These are phyloP conservation scores for Barnettozyma botsteinii DNA, from an alignment of 805 yeast species.

Conservation along the genomic window DNA sequence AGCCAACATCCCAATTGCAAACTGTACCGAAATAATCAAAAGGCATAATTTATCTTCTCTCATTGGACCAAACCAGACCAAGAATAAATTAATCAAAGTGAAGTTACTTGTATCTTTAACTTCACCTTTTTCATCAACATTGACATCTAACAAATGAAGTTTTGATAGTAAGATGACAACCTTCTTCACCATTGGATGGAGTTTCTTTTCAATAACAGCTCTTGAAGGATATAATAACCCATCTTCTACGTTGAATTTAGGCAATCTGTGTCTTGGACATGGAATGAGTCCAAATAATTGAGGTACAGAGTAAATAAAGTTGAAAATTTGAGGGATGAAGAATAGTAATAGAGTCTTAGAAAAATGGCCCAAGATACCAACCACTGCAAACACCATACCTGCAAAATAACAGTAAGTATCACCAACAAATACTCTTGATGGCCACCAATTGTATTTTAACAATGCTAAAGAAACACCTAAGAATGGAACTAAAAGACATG, in stretches of 20 bases:
- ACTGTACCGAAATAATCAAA: constrained; percentile 55
- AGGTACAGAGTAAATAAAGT: constrained; percentile 87
- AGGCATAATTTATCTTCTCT: constrained; percentile 74
- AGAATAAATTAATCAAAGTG: constrained; percentile 77
- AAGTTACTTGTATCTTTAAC: constrained; percentile 42
- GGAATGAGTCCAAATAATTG: constrained; percentile 83
- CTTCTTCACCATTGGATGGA: constrained; percentile 28
- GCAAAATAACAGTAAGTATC: constrained; percentile 97
- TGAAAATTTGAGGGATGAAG: constrained; percentile 86
- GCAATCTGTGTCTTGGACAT: constrained; percentile 94
- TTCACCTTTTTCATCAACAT: constrained; percentile 29
- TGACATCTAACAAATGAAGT: constrained; percentile 42
- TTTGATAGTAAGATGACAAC: constrained; percentile 42
- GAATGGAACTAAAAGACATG: constrained; percentile 77
- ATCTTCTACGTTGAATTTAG: constrained; percentile 60
- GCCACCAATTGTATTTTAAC: constrained; percentile 79
- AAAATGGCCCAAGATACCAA: constrained; percentile 93
- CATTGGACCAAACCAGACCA: constrained; percentile 88
- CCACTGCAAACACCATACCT: constrained; percentile 98
- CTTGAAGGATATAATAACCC: constrained; percentile 73
- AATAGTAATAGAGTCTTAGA: constrained; percentile 85
- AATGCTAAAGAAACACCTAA: constrained; percentile 78
- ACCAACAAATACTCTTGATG: constrained; percentile 92
- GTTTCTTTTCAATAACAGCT: constrained; percentile 36
- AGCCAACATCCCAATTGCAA: constrained; percentile 58